Conservation (phyloP, 371 early-diverging fungal species). For the Mucor indicus region DNA sequence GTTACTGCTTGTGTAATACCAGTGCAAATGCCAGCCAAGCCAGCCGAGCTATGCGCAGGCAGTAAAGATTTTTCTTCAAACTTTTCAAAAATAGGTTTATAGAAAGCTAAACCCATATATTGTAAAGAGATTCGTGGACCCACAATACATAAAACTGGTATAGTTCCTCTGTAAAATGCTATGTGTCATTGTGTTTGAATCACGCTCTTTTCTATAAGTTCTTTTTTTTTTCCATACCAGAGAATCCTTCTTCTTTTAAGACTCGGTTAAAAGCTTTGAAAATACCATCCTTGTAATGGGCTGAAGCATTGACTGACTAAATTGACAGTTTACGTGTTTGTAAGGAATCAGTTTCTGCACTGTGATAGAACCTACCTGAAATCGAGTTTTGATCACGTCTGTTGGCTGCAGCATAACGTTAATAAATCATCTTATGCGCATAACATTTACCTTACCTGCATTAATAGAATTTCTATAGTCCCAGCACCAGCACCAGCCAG, state of each 20-base stretch:
- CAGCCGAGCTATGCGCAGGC: constrained; percentile 50
- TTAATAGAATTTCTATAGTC: constrained; percentile 21
- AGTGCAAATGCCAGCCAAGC: constrained; percentile 51
- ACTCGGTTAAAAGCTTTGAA: constrained; percentile 28
- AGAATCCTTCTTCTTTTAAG: constrained; percentile 26
- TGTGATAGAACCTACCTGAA: constrained; percentile 23
- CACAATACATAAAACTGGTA: constrained; percentile 50
- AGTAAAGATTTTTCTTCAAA: constrained; percentile 31
- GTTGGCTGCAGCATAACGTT: constrained; percentile 22
- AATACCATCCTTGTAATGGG: constrained; percentile 38
- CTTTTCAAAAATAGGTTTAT: constrained; percentile 51
- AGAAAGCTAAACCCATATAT: constrained; percentile 49
- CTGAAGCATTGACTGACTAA: constrained; percentile 27
- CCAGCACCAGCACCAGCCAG: constrained; percentile 33
- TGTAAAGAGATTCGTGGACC: constrained; percentile 50
- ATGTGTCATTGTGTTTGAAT: no score
- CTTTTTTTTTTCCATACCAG: constrained; percentile 21
- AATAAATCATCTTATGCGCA: no score
- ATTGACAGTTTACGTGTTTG: neutral
- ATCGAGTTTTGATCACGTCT: constrained; percentile 45
- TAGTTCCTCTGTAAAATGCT: constrained; percentile 50
- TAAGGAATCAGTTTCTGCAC: neutral
- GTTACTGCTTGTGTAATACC: constrained; percentile 54
- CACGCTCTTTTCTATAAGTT: no score
- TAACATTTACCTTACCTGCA: constrained; percentile 18